A percentile compares a stretch with the other conserved stretches of the same genome.
Conservation (phyloP, 2,329 filamentous ascomycete genomes). For the Phialophora verrucosa region DNA sequence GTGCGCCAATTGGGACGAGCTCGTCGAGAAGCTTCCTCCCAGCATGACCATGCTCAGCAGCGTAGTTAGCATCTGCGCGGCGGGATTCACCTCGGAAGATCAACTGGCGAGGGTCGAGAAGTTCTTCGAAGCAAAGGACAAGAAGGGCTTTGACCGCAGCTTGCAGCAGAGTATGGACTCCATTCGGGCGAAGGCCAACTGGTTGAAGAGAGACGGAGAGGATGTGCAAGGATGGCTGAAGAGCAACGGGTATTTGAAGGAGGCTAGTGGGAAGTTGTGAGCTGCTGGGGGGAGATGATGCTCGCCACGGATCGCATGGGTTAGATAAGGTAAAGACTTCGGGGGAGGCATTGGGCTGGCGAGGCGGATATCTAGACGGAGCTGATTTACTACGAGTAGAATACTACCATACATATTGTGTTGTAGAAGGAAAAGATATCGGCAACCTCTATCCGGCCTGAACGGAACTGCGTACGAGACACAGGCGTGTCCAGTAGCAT, state of each 20-base stretch:
- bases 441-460: no score
- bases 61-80: constrained; percentile 81
- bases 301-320: no score
- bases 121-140: constrained; percentile 84
- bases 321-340: no score
- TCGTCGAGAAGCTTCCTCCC: constrained; percentile 83
- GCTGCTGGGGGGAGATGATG: neutral
- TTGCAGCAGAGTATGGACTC: constrained; percentile 88
- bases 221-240: constrained; percentile 78
- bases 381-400: no score
- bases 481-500: neutral
- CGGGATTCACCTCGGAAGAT: constrained; percentile 76
- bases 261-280: constrained; percentile 25
- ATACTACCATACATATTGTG: no score
- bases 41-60: constrained; percentile 82
- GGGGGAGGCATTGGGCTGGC: no score
- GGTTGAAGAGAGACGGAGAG: constrained; percentile 75
- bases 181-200: constrained; percentile 81
- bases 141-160: constrained; percentile 84
- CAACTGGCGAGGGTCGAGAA: constrained; percentile 76
- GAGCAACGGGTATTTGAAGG: constrained; percentile 62
- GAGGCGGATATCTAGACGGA: no score
- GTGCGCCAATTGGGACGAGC: constrained; percentile 83
- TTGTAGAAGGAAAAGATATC: no score
- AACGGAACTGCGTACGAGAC: no score